These are phyloP conservation scores for Apiotrichum akiyoshidainum DNA, from an alignment of 1,284 basidiomycete species.

Conservation along the genomic window DNA sequence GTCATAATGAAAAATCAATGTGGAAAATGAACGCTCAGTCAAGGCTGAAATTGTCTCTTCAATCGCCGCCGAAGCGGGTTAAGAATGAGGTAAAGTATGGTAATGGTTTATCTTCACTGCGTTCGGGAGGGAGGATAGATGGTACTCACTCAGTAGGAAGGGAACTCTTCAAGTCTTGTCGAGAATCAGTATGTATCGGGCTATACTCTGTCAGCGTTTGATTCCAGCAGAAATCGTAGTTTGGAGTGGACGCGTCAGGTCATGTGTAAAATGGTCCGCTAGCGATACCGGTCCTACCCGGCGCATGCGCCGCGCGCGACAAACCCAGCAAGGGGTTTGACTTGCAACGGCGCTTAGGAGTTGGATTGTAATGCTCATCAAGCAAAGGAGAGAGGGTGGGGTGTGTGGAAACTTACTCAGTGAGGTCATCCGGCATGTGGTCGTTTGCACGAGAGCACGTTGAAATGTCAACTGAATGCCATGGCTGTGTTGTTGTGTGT, in stretches of 20 bases:
- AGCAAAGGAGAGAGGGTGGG: constrained; percentile 2
- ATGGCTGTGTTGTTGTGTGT: background rate
- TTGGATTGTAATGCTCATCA: constrained; percentile 43
- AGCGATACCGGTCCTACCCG: constrained; percentile 42
- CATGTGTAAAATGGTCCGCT: constrained; percentile 47
- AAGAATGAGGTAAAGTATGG: constrained; percentile 50
- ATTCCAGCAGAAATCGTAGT: background rate
- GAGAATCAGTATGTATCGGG: background rate
- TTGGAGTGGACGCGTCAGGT: constrained; percentile 30
- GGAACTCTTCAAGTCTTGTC: background rate
- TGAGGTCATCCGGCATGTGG: background rate
- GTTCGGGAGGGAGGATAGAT: constrained; percentile 9
- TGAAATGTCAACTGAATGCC: background rate
- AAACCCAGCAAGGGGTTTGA: constrained; percentile 39
- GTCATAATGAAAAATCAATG: background rate
- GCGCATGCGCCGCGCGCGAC: constrained; percentile 23
- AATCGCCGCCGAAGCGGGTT: constrained; percentile 39
- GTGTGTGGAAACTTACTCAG: constrained; percentile 12
- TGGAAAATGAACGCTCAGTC: constrained; percentile 39
- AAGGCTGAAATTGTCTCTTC: constrained; percentile 49
- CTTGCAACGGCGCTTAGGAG: constrained; percentile 32
- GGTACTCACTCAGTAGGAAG: constrained; percentile 23
- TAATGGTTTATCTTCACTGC: constrained; percentile 45
- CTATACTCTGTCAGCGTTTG: constrained; percentile 11
- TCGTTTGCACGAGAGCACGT: background rate